These are phyloP conservation scores for Tarenaya hassleriana DNA, from an alignment of 345 rosid species.

Conservation along the genomic window DNA sequence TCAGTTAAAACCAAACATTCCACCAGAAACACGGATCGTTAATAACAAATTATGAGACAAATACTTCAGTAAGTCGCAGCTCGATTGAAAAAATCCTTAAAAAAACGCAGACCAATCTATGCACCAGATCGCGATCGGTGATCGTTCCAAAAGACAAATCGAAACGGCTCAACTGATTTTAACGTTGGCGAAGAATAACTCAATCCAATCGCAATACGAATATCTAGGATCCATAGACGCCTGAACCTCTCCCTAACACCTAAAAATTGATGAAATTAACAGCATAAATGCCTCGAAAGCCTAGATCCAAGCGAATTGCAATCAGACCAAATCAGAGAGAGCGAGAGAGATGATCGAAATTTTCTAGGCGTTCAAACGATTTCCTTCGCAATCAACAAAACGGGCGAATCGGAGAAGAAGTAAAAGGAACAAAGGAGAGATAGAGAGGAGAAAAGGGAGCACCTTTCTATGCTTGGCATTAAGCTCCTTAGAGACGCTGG, in stretches of 20 bases:
- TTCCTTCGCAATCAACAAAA: slow-evolving; percentile 1
- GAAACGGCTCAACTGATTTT: slow-evolving; percentile 3
- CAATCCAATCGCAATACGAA: slow-evolving; percentile 7
- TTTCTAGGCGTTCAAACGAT: slow-evolving; percentile 6
- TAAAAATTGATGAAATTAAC: not conserved
- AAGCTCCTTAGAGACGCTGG: slow-evolving; percentile 96
- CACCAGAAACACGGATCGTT: no score
- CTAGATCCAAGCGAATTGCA: slow-evolving; percentile 28
- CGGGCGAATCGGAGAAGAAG: slow-evolving; percentile 13
- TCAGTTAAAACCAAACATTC: no score
- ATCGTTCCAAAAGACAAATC: not conserved
- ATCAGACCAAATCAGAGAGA: slow-evolving; percentile 2
- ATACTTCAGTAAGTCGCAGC: slow-evolving; percentile 5
- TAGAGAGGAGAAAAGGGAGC: not conserved
- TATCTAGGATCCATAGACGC: slow-evolving; percentile 5
- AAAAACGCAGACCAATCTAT: slow-evolving; percentile 11
- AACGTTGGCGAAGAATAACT: not conserved
- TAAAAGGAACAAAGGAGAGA: not conserved
- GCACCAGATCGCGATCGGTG: slow-evolving; percentile 13
- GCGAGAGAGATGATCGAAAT: not conserved
- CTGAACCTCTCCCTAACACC: slow-evolving; percentile 1
- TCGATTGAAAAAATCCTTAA: slow-evolving; percentile 1
- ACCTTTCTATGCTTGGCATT: slow-evolving; percentile 94
- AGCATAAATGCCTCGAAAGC: slow-evolving; percentile 4
- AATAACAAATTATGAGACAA: no score